Evolutionary conservation across 805 yeast species (phyloP).

Genomic region (Candida nemodendra): DNA sequence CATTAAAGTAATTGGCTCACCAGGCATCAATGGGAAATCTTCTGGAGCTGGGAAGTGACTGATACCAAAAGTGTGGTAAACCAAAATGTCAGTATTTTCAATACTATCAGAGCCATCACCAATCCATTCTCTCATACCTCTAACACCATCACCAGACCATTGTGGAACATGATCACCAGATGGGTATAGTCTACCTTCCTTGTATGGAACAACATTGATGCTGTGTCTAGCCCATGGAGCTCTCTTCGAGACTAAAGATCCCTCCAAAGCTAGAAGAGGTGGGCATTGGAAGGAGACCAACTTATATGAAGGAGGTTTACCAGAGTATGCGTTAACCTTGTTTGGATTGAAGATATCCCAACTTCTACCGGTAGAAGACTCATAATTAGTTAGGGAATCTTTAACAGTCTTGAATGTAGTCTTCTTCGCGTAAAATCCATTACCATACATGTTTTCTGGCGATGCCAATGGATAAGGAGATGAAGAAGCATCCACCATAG

Average conservation of each 20-base stretch:
- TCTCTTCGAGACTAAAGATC: slow-evolving; percentile 73
- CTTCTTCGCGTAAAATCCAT: slow-evolving; percentile 66
- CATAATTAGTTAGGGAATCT: slow-evolving; percentile 62
- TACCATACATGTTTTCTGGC: slow-evolving; percentile 72
- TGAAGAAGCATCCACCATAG: slow-evolving; percentile 60
- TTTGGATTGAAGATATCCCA: slow-evolving; percentile 80
- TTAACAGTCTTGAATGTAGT: slow-evolving; percentile 66
- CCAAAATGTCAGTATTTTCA: slow-evolving; percentile 68
- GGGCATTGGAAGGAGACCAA: slow-evolving; percentile 75
- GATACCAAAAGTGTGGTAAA: slow-evolving; percentile 82
- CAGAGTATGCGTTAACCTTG: slow-evolving; percentile 63
- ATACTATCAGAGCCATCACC: slow-evolving; percentile 58
- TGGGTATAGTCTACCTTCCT: slow-evolving; percentile 73
- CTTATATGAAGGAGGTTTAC: slow-evolving; percentile 74
- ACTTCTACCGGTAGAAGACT: slow-evolving; percentile 63
- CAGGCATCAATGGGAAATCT: slow-evolving; percentile 88
- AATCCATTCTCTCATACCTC: slow-evolving; percentile 69
- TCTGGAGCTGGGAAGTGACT: slow-evolving; percentile 88
- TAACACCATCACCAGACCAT: slow-evolving; percentile 65
- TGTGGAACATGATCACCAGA: slow-evolving; percentile 79
- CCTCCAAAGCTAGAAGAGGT: slow-evolving; percentile 68
- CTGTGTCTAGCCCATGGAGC: slow-evolving; percentile 77
- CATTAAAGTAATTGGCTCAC: slow-evolving; percentile 73
- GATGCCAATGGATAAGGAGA: slow-evolving; percentile 63
- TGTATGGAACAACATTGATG: slow-evolving; percentile 67